Conservation (phyloP, 2,329 filamentous ascomycete genomes). For the Chaetomium sp. region DNA sequence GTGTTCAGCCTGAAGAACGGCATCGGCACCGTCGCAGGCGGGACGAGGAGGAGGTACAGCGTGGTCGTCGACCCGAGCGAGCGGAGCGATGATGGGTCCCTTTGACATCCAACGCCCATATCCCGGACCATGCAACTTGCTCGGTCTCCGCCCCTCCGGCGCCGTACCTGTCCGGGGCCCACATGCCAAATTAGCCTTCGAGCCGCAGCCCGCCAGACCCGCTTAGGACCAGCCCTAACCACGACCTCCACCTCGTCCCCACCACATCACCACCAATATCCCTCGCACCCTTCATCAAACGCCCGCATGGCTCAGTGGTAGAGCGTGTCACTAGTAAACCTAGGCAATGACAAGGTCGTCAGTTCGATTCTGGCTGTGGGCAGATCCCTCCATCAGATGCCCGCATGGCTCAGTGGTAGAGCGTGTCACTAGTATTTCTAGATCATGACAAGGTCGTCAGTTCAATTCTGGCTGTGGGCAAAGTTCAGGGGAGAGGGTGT, state of each 20-base stretch:
- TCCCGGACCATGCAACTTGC: not conserved
- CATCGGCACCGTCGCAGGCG: not conserved
- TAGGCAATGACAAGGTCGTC: conserved; percentile 26
- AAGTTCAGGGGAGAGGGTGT: not conserved
- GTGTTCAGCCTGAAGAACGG: not conserved
- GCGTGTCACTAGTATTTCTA: conserved; percentile 29
- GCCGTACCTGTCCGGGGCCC: not conserved
- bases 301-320: conserved; percentile 33
- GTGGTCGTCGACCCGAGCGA: not conserved
- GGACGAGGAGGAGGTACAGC: not conserved
- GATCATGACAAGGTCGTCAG: conserved; percentile 28
- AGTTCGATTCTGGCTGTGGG: conserved; percentile 31
- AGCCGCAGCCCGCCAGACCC: conserved; percentile 6
- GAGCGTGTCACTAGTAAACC: conserved; percentile 30
- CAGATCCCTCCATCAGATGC: conserved; percentile 17
- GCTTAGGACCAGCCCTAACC: conserved; percentile 16
- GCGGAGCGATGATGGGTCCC: not conserved
- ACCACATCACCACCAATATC: conserved; percentile 12
- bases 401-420: conserved; percentile 33
- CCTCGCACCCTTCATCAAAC: not conserved
- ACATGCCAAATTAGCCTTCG: not conserved
- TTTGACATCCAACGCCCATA: not conserved
- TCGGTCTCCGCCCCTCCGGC: not conserved
- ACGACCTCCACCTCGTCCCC: conserved; percentile 13
- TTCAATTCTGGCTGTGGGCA: conserved; percentile 31